These are phyloP conservation scores for Protea cynaroides DNA, from an alignment of 164 flowering plant species.

Conservation along the genomic window DNA sequence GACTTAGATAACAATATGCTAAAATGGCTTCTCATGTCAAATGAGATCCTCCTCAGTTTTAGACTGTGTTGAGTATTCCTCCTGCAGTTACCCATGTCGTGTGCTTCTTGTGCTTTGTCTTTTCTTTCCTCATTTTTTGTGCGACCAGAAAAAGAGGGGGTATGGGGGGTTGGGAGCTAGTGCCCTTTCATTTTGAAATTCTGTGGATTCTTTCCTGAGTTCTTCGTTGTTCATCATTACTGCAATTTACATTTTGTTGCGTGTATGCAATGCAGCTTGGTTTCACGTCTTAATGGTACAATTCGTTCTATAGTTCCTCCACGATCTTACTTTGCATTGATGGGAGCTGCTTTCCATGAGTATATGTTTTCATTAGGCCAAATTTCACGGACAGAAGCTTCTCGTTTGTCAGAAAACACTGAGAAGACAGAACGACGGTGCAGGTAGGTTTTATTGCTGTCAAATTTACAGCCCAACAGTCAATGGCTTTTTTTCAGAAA, in stretches of 20 bases:
- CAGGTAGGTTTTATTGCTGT: constrained; percentile 35
- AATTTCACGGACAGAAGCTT: constrained; percentile 62
- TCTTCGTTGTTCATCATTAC: neutral
- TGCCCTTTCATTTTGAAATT: neutral
- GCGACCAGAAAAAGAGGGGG: too few species aligned
- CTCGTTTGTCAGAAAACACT: constrained; percentile 33
- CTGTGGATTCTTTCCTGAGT: too few species aligned
- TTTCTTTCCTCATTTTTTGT: too few species aligned
- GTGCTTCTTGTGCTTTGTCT: too few species aligned
- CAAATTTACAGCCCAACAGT: neutral
- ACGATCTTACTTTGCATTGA: constrained; percentile 38
- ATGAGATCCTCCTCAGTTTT: neutral
- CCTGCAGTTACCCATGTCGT: too few species aligned
- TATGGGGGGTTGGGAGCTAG: too few species aligned
- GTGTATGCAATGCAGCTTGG: constrained; percentile 39
- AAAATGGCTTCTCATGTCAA: neutral
- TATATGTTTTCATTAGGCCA: constrained; percentile 63
- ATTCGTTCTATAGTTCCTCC: constrained; percentile 51
- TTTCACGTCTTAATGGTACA: constrained; percentile 22
- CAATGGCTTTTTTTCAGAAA: neutral
- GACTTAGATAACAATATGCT: neutral
- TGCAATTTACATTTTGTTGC: neutral
- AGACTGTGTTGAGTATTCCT: neutral
- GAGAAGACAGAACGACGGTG: constrained; percentile 24
- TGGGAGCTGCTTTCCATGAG: constrained; percentile 59